Conservation (phyloP, 352 stramenopile species). For the Phytophthora sojae region DNA sequence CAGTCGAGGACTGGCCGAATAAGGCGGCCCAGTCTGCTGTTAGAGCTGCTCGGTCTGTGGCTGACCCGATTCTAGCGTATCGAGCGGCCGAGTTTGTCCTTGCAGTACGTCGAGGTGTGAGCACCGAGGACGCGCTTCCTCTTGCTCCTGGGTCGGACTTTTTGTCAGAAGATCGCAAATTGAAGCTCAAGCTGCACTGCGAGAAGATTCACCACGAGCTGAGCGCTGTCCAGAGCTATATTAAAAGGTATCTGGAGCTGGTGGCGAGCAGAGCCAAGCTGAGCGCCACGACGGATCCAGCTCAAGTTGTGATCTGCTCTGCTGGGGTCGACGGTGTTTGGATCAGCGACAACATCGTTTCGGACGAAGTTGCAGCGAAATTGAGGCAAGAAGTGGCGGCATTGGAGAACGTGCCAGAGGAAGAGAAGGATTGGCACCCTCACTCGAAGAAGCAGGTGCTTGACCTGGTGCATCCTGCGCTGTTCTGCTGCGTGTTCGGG, state of each 20-base stretch:
- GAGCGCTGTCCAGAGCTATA: slow-evolving; percentile 11
- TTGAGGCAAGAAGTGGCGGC: slow-evolving; percentile 35
- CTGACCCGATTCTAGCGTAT: not conserved
- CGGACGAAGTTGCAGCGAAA: slow-evolving; percentile 28
- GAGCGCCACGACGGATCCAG: not conserved
- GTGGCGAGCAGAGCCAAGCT: slow-evolving; percentile 19
- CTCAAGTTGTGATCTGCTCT: slow-evolving; percentile 30
- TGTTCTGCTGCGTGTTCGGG: slow-evolving; percentile 64
- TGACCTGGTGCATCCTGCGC: slow-evolving; percentile 67
- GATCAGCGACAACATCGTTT: slow-evolving; percentile 46
- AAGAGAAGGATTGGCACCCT: slow-evolving; percentile 67
- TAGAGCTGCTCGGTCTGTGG: not conserved
- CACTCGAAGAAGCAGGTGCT: slow-evolving; percentile 58
- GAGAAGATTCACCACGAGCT: slow-evolving; percentile 24
- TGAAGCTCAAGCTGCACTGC: slow-evolving; percentile 30
- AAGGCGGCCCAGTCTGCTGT: not conserved
- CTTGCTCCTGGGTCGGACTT: slow-evolving; percentile 11
- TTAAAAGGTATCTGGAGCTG: slow-evolving; percentile 10
- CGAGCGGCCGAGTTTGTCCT: slow-evolving; percentile 19
- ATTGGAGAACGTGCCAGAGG: slow-evolving; percentile 49
- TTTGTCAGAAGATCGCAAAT: slow-evolving; percentile 10
- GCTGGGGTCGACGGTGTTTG: slow-evolving; percentile 43
- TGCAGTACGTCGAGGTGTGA: slow-evolving; percentile 19
- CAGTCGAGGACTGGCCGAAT: slow-evolving; percentile 24
- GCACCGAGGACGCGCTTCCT: slow-evolving; percentile 15